These are phyloP conservation scores for Anisodus acutangulus DNA, from an alignment of 257 asterid species.

Conservation along the genomic window DNA sequence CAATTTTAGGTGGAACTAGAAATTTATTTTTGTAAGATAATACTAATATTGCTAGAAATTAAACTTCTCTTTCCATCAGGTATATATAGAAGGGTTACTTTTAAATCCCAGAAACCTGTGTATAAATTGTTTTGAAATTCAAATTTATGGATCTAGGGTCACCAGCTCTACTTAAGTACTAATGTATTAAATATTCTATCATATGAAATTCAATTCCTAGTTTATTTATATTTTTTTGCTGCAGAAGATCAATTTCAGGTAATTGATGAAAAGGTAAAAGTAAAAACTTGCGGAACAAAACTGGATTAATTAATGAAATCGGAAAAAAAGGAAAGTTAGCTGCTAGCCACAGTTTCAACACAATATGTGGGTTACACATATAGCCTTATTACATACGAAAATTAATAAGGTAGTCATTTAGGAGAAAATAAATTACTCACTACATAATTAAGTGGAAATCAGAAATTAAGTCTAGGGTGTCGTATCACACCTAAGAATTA, in stretches of 20 bases:
- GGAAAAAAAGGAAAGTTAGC: background rate
- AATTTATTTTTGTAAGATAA: background rate
- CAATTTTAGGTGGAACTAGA: background rate
- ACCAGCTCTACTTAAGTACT: too few species aligned
- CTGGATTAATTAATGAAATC: background rate
- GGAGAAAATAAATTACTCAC: background rate
- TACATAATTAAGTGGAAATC: background rate
- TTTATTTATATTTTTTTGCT: too few species aligned
- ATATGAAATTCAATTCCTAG: too few species aligned
- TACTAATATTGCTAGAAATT: background rate
- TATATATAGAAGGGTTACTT: background rate
- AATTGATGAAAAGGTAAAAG: too few species aligned
- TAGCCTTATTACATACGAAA: background rate
- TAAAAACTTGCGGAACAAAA: too few species aligned
- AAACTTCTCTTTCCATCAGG: background rate
- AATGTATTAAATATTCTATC: too few species aligned
- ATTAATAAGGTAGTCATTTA: background rate
- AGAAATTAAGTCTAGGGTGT: background rate
- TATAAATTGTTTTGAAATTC: background rate
- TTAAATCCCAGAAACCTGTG: too few species aligned
- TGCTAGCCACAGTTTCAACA: background rate
- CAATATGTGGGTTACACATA: conserved; percentile 11
- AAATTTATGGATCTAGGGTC: background rate
- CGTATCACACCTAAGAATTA: background rate
- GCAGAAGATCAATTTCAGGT: too few species aligned